Evolutionary conservation across 176 grass and related monocot species (phyloP).

Genomic region (Stipa capillata): DNA sequence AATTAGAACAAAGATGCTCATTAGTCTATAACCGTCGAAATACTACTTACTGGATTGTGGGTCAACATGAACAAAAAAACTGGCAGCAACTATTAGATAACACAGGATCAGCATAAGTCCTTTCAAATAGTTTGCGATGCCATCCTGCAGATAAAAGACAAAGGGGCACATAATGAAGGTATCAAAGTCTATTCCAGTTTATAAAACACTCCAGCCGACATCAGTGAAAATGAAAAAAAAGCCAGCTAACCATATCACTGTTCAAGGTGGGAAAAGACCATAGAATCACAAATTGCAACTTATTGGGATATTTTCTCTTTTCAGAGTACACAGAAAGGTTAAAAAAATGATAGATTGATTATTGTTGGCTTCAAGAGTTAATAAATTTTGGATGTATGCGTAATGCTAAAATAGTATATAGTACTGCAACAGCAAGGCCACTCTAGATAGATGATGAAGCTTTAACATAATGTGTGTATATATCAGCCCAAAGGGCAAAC

Average conservation of each 20-base stretch:
- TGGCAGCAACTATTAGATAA: constrained; percentile 83
- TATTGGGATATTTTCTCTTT: neutral
- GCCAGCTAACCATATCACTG: neutral
- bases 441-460: neutral
- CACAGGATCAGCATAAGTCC: constrained; percentile 80
- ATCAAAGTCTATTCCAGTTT: neutral
- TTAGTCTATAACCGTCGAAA: neutral
- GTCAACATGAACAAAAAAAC: constrained; percentile 84
- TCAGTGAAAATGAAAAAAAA: constrained; percentile 1
- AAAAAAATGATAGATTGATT: neutral
- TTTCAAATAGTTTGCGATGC: constrained; percentile 70
- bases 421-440: neutral
- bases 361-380: neutral
- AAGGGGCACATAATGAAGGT: neutral
- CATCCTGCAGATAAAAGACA: constrained; percentile 40
- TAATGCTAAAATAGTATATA: neutral
- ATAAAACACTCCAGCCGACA: neutral
- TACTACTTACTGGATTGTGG: constrained; percentile 47
- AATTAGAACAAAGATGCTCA: neutral
- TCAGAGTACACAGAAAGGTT: neutral
- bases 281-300: neutral
- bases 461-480: neutral
- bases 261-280: neutral
- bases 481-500: neutral
- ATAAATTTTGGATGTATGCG: neutral